Base-by-base conservation (phyloP, 2,329 filamentous ascomycete genomes). In the Dactylellina cionopaga region DNA sequence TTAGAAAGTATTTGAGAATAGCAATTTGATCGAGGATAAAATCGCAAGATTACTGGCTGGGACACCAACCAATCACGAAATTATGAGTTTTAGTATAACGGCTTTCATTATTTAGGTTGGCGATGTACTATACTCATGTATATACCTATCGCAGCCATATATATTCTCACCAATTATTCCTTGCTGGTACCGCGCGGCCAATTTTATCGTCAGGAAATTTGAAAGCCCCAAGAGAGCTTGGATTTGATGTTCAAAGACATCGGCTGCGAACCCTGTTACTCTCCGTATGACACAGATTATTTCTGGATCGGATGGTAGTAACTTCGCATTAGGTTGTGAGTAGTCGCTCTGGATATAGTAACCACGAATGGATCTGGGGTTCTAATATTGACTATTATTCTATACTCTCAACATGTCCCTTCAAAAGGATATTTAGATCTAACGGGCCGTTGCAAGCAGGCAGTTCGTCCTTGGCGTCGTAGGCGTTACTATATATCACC, bases 401-500 rank as follows among this genome's bases (percentile, higher is more conserved):
- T 17, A 59, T 43, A 29, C 25, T 59, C 1, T 33, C 15, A 3
- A 47, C 7, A n/a, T 59, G 54, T 7, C 19, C 27, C 5, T 44
- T 43, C 19, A 41, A 25, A 3, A 24, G n/a, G 5, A 35, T 17
- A 1, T 1, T 1, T 7, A 33, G 7, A 33, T 52, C 43, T 7
- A 19, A 35, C 1, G 19, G 29, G 15, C 29, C 10, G 25, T 33
- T 24, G 11, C 9, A 33, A 1, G 15, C 4, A 9, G 44, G 41
- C 3, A 60, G 10, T 27, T 52, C 43, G 3, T 35, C 59, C 5
- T 44, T 52, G 17, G 43, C 33, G 11, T 63, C 59, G 59, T 63
- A 63, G 1, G 59, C 54, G 0, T 27, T 37, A 7, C 17, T 10
- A 35, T 63, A 63, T 41, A 63, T 63, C 22, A 44, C 33, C 19